Base-by-base conservation (phyloP, 208 protist species). In the Leishmania aethiopica region DNA sequence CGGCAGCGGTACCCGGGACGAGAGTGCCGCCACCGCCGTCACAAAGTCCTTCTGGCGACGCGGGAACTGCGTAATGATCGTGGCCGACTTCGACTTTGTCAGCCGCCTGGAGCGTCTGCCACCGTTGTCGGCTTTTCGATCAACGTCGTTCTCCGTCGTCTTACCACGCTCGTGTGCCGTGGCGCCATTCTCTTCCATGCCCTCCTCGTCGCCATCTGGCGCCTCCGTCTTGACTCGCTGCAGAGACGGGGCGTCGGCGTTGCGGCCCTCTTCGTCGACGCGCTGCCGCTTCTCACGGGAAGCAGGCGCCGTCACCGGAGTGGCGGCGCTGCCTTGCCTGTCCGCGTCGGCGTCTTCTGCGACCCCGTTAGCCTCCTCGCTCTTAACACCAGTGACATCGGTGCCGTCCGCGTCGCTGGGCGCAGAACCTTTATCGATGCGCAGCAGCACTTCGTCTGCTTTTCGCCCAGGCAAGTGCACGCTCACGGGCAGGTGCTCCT, bases 41-140 rank as follows among this genome's bases (percentile, higher is more conserved):
- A 95, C 90, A 57, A 97, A 90, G 17, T 93, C 88, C 32, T 88
- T 83, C 82, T 97, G 94, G 25, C 86, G 84, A 37, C 83, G 77
- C 19, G 70, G 67, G 60, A 88, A 88, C 81, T 92, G 91, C 22
- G 77, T 77, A 6, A 88, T 62, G 47, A 84, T 55, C 25, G 55
- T 45, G 10, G 70, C 11, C 7, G 75, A 35, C 67, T 85, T 83
- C 53, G 51, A 62, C 11, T 66, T 10, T 40, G 40, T 35, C 69
- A 51, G 49, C 74, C 22, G 49, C 11, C 15, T 19, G 5, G 53
- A 57, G 2, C 35, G 5, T 4, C 53, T 45, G 53, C 57, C 53
- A 15, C 55, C 51, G 49, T 25, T 45, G 49, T 17, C 40, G 49
- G 15, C 7, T 7, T 1, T 7, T 40, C 51, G 6, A 47, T 47